phyloP scores from a whole-genome alignment of 805 yeast species.

The Crinitomyces ghanaensis region DNA sequence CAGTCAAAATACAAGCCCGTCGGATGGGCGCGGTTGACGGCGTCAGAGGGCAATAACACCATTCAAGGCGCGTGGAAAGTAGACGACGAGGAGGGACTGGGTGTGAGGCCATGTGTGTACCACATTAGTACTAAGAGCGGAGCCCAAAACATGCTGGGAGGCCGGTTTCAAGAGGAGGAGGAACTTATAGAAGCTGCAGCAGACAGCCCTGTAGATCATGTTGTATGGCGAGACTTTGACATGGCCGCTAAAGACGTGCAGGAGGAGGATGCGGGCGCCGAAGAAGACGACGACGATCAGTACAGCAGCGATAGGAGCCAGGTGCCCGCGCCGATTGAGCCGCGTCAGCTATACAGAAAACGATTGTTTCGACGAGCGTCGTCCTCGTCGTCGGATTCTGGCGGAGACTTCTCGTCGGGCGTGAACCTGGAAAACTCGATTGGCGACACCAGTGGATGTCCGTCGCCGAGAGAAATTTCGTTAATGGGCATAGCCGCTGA shows the following conservation, averaged over 20 bases:
- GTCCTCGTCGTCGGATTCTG: too few relatives aligned
- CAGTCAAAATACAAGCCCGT: constrained; percentile 19
- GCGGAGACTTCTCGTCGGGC: constrained; percentile 17
- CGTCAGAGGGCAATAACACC: constrained; percentile 12
- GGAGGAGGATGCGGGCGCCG: constrained; percentile 4
- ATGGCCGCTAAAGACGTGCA: constrained; percentile 13
- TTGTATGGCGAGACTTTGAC: constrained; percentile 24
- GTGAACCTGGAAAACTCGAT: constrained; percentile 16
- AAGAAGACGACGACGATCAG: constrained; percentile 9
- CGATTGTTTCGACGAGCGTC: too few relatives aligned
- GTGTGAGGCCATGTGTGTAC: constrained; percentile 21
- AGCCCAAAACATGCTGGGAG: constrained; percentile 7
- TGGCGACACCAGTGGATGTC: constrained; percentile 26
- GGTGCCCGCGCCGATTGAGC: too few relatives aligned
- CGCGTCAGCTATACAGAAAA: too few relatives aligned
- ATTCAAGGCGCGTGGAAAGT: constrained; percentile 24
- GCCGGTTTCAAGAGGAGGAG: constrained; percentile 9
- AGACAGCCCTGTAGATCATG: constrained; percentile 10
- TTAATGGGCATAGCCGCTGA: constrained; percentile 29
- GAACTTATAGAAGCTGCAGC: constrained; percentile 6
- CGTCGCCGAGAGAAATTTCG: constrained; percentile 22
- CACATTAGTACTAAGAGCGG: constrained; percentile 15
- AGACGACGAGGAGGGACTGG: constrained; percentile 22
- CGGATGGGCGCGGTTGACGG: constrained; percentile 25
- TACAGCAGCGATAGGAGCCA: too few relatives aligned